A percentile compares a stretch with the other conserved stretches of the same genome.
Conservation (phyloP, 2,329 filamentous ascomycete species). For the Huntiella savannae region DNA sequence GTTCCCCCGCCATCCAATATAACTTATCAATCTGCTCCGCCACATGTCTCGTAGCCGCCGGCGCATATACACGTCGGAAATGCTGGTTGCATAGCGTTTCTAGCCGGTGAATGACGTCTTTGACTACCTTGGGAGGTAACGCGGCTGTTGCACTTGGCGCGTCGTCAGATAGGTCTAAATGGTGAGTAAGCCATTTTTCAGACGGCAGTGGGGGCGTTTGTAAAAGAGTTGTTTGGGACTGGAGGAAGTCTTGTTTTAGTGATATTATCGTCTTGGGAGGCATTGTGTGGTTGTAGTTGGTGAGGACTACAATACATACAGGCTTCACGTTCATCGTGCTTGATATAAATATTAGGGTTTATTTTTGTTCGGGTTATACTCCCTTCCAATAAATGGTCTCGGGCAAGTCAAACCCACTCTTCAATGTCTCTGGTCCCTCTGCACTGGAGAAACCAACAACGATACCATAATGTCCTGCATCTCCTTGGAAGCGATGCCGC, state of each 20-base stretch:
- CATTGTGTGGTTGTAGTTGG: slow-evolving; percentile 6
- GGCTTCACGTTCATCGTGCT: too few species aligned
- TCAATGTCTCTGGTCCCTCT: slow-evolving; percentile 29
- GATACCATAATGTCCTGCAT: slow-evolving; percentile 46
- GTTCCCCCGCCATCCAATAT: slow-evolving; percentile 33
- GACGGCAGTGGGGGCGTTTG: slow-evolving; percentile 39
- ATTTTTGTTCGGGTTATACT: slow-evolving; percentile 21
- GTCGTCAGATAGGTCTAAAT: slow-evolving; percentile 17
- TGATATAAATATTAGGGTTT: too few species aligned
- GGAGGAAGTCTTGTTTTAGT: slow-evolving; percentile 46
- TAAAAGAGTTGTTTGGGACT: slow-evolving; percentile 41
- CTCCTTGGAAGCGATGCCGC: slow-evolving; percentile 43
- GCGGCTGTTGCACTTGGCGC: slow-evolving; percentile 17
- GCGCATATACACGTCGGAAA: slow-evolving; percentile 43
- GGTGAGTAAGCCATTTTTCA: slow-evolving; percentile 25
- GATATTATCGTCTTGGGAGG: slow-evolving; percentile 35
- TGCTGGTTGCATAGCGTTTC: slow-evolving; percentile 48
- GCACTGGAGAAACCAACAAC: slow-evolving; percentile 39
- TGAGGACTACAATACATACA: too few species aligned
- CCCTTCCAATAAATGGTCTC: slow-evolving; percentile 52
- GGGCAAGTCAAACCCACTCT: slow-evolving; percentile 33
- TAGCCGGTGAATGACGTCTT: slow-evolving; percentile 37
- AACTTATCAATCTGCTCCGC: slow-evolving; percentile 53
- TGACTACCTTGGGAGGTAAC: slow-evolving; percentile 30
- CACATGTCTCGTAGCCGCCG: slow-evolving; percentile 50